Conservation (phyloP, 2,329 filamentous ascomycete genomes). For the Penicillium thymicola region DNA sequence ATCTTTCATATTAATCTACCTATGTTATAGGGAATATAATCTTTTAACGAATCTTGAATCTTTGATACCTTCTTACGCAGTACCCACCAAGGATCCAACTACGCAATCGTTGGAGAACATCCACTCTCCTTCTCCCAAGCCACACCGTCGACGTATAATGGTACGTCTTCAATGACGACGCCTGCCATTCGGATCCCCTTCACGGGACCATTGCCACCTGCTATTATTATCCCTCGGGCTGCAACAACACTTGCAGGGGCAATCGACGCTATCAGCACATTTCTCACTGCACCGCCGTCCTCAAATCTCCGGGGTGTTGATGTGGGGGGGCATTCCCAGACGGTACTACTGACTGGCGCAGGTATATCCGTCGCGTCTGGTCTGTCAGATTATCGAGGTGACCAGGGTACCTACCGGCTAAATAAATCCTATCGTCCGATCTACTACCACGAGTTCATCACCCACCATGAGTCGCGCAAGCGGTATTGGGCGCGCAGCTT, state of each 20-base stretch:
- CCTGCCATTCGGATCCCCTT: conserved; percentile 86
- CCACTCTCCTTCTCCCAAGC: conserved; percentile 13
- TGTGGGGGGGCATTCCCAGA: conserved; percentile 51
- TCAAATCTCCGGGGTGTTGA: conserved; percentile 45
- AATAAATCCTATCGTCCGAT: conserved; percentile 90
- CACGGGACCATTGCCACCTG: conserved; percentile 73
- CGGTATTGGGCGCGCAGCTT: conserved; percentile 96
- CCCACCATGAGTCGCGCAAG: conserved; percentile 78
- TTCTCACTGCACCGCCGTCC: conserved; percentile 64
- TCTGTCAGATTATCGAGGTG: conserved; percentile 85
- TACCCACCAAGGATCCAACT: conserved; percentile 5
- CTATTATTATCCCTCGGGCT: conserved; percentile 68
- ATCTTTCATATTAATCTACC: neutral
- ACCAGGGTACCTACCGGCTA: conserved; percentile 85
- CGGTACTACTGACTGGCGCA: conserved; percentile 72
- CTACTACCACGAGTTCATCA: conserved; percentile 85
- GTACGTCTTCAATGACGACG: conserved; percentile 58
- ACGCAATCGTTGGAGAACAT: conserved; percentile 10
- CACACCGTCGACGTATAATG: conserved; percentile 7
- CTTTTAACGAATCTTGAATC: neutral
- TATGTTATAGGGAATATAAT: neutral
- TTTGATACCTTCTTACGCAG: neutral
- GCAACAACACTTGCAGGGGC: conserved; percentile 70
- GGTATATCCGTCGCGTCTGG: conserved; percentile 92
- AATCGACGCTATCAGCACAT: conserved; percentile 70